These are phyloP conservation scores for Trichoderma semiorbis DNA, from an alignment of 2,329 filamentous ascomycete species.

Conservation along the genomic window DNA sequence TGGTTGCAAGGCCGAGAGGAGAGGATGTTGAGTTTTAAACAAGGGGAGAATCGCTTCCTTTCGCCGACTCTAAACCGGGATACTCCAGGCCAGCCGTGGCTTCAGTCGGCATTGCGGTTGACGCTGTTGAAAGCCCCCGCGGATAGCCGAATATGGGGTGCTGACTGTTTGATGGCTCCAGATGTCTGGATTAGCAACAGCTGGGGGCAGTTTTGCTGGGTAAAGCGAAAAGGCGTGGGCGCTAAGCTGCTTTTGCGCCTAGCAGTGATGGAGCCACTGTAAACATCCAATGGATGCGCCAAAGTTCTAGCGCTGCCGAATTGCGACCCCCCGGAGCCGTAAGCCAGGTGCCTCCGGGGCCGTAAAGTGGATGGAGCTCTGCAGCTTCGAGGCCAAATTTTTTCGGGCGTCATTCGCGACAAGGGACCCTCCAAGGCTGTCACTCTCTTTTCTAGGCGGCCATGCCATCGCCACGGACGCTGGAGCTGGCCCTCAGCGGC, in stretches of 20 bases:
- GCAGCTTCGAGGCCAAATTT: background rate
- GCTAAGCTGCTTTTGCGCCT: conserved; percentile 12
- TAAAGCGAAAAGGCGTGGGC: background rate
- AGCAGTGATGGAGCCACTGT: background rate
- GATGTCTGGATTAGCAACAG: background rate
- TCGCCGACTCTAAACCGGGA: conserved; percentile 7
- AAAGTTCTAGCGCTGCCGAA: background rate
- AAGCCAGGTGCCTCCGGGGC: background rate
- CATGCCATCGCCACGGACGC: conserved; percentile 28
- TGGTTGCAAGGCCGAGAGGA: background rate
- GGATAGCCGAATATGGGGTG: conserved; percentile 39
- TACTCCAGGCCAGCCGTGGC: conserved; percentile 24
- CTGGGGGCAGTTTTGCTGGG: background rate
- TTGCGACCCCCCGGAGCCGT: conserved; percentile 6
- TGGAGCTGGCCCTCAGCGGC: conserved; percentile 30
- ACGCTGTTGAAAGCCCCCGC: conserved; percentile 30
- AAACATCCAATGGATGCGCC: background rate
- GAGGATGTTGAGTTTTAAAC: background rate
- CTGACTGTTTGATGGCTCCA: background rate
- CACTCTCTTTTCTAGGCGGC: background rate
- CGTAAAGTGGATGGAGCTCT: conserved; percentile 4
- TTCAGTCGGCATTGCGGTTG: conserved; percentile 36
- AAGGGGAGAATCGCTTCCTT: conserved; percentile 15
- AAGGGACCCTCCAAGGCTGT: background rate
- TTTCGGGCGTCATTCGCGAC: conserved; percentile 2